Percentiles rank a stretch among this genome's conserved stretches.
Evolutionary conservation across 225 moss, liverwort and hornwort species (phyloP).

Genomic region (Antitrichia curtipendula): DNA sequence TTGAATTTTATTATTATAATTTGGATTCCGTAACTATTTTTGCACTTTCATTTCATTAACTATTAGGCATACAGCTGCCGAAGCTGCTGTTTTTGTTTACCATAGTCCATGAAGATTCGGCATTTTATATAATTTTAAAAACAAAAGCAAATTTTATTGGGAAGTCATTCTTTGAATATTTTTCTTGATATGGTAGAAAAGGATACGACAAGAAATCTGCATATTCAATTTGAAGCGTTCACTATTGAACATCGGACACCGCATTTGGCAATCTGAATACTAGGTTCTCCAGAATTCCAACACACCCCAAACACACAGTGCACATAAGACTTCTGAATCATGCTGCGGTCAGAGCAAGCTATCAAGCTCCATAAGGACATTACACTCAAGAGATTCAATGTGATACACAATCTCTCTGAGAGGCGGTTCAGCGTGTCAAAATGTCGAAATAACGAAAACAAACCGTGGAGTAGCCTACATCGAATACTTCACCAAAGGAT

Average conservation of each 20-base stretch:
- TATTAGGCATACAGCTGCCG: too few species aligned
- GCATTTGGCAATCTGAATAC: not conserved
- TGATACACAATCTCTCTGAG: not conserved
- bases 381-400: not conserved
- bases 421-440: not conserved
- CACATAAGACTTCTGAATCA: not conserved
- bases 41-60: too few species aligned
- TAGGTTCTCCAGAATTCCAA: too few species aligned
- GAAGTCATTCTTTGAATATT: not conserved
- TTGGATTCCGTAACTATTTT: too few species aligned
- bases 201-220: too few species aligned
- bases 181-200: not conserved
- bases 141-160: too few species aligned
- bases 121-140: not conserved
- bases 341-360: not conserved
- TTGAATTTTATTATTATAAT: too few species aligned
- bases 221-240: not conserved
- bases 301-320: not conserved
- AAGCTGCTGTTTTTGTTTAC: too few species aligned
- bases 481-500: not conserved
- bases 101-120: not conserved
- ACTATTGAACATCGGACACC: not conserved
- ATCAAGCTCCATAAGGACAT: not conserved
- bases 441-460: not conserved
- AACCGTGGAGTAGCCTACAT: not conserved